A percentile compares a stretch with the other conserved stretches of the same genome.
phyloP scores from a whole-genome alignment of 768 basidiomycete species.

The Boletus bicolor region DNA sequence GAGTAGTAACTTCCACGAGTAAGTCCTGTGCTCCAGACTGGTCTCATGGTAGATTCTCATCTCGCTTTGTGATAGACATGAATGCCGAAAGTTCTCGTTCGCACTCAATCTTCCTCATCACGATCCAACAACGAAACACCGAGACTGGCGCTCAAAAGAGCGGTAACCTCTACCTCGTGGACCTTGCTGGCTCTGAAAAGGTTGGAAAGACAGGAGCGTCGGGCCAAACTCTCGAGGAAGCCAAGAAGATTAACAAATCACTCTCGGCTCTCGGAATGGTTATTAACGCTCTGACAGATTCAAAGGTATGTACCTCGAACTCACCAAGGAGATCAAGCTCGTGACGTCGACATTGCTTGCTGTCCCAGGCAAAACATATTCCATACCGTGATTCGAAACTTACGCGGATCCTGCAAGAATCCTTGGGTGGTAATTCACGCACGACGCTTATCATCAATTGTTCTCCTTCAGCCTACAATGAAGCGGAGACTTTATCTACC shows the following conservation, averaged over 20 bases:
- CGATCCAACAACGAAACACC: constrained; percentile 94
- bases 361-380: constrained; percentile 81
- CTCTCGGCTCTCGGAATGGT: constrained; percentile 98
- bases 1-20: constrained; percentile 95
- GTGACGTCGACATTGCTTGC: constrained; percentile 3
- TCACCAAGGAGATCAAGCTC: background rate
- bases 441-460: constrained; percentile 99
- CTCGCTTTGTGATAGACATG: constrained; percentile 67
- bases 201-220: constrained; percentile 99
- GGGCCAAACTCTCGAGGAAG: constrained; percentile 97
- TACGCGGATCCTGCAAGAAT: constrained; percentile 98
- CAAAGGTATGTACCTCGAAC: constrained; percentile 59
- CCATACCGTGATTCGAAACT: constrained; percentile 99
- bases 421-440: constrained; percentile 90
- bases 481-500: constrained; percentile 92
- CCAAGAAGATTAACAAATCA: constrained; percentile 99
- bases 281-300: constrained; percentile 95
- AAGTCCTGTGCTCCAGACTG: constrained; percentile 30
- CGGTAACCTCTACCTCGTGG: constrained; percentile 95
- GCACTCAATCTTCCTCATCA: constrained; percentile 98
- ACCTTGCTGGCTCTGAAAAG: constrained; percentile 98
- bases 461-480: constrained; percentile 96
- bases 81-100: constrained; percentile 99
- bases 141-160: constrained; percentile 95
- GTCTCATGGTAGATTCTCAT: constrained; percentile 1